Evolutionary conservation across 495 filamentous ascomycete genomes (phyloP).

Genomic region (Xylaria curta): DNA sequence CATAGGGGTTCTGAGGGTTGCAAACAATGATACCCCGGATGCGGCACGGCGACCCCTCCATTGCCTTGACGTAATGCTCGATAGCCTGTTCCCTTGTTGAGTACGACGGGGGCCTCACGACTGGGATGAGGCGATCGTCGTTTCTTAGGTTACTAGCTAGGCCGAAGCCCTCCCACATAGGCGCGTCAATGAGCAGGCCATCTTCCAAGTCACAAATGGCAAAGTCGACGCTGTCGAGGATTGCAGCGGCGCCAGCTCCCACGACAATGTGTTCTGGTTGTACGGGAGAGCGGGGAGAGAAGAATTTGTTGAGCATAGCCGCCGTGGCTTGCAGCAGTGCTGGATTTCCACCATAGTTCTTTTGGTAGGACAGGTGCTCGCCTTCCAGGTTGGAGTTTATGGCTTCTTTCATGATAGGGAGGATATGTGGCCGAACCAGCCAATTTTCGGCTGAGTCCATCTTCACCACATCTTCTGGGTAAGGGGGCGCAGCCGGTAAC

Average conservation of each 20-base stretch:
- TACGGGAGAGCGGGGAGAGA: neutral
- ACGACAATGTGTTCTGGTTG: neutral
- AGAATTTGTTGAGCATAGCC: conserved; percentile 17
- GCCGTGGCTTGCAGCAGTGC: neutral
- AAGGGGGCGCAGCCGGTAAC: neutral
- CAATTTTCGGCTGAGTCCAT: conserved; percentile 18
- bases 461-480: conserved; percentile 14
- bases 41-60: conserved; percentile 8
- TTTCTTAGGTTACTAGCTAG: conserved; percentile 4
- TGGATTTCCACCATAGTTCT: neutral
- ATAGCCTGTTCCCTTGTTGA: neutral
- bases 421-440: conserved; percentile 14
- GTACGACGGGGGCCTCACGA: neutral
- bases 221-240: conserved; percentile 5
- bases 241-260: conserved; percentile 1
- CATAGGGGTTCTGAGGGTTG: conserved; percentile 9
- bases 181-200: conserved; percentile 2
- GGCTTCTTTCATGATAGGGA: conserved; percentile 8
- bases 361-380: conserved; percentile 9
- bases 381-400: neutral
- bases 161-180: conserved; percentile 12
- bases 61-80: conserved; percentile 5
- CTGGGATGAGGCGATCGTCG: conserved; percentile 4
- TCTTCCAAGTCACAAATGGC: conserved; percentile 1
- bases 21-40: conserved; percentile 9